Base-by-base conservation (phyloP, 371 early-diverging fungal genomes). In the Choanephora cucurbitarum region DNA sequence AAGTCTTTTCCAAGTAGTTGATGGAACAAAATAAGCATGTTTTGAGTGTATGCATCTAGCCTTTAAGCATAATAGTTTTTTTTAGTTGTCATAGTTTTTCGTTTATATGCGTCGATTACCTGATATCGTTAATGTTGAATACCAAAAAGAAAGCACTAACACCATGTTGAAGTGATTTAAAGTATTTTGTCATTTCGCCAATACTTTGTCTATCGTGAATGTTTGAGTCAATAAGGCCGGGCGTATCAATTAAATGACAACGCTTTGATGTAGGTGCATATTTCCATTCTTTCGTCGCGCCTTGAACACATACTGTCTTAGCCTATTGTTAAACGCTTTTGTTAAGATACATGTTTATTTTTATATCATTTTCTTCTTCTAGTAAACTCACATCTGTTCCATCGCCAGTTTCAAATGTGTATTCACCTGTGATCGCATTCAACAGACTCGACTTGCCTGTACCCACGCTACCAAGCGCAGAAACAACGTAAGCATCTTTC, bases 131-230 rank as follows among this genome's bases (percentile, higher is more conserved):
- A 28, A 82, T 80, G 34, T 80, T 82, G 50, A 84, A 81, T 0
- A 84, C 85, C 4, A 84, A 69, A 9, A 84, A 66, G 50, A 84
- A 84, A 17, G 83, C 71, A 51, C 83, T 84, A 17, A 84, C 85
- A 22, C 85, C 85, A 57, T 79, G 70, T 23, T 75, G 72, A 14
- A 84, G 65, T 0, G 73, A 71, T 57, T 79, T 82, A 54, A 84
- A 81, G 52, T 82, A 84, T 24, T 72, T 68, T 8, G 79, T 78
- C 78, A 82, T 81, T 52, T 80, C 71, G 28, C 74, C 73, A 14
- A 82, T 78, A 44, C 71, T 75, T 23, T 79, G 73, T 13, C 78
- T 74, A 52, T 84, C 83, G 33, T 74, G 68, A 39, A 72, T 68
- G 11, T 73, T 69, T 0, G 80, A 79, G 33, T 82, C 85, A 32